Conservation (phyloP, 169 alveolate genomes). For the Cryptosporidium andersoni region DNA sequence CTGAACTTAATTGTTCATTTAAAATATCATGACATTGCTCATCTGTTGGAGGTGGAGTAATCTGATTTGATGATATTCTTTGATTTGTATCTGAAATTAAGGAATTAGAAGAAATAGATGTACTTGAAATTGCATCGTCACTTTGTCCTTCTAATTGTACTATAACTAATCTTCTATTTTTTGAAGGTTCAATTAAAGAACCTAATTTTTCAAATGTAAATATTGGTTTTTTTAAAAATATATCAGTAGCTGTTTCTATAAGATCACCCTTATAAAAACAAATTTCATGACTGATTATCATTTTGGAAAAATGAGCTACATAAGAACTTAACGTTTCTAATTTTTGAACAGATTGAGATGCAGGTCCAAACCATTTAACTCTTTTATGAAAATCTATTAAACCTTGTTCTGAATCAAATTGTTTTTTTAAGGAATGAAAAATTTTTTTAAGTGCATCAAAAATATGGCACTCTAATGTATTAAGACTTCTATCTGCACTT, state of each 20-base stretch:
- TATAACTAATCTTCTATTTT: slow-evolving; percentile 13
- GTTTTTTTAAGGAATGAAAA: slow-evolving; percentile 6
- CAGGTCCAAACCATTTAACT: slow-evolving; percentile 48
- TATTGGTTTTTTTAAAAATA: slow-evolving; percentile 34
- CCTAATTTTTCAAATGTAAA: slow-evolving; percentile 20
- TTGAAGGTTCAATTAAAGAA: neutral
- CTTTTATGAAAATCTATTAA: slow-evolving; percentile 39
- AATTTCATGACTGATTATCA: slow-evolving; percentile 38
- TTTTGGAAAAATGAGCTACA: slow-evolving; percentile 24
- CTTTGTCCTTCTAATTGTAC: slow-evolving; percentile 28
- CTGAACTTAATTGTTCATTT: neutral
- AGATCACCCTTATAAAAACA: slow-evolving; percentile 41
- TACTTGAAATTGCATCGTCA: neutral
- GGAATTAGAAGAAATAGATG: too few species aligned
- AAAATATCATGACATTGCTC: slow-evolving; percentile 31
- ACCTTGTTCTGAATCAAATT: slow-evolving; percentile 2
- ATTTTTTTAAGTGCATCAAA: slow-evolving; percentile 25
- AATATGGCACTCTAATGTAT: slow-evolving; percentile 38
- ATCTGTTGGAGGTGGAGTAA: slow-evolving; percentile 33
- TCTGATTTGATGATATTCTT: neutral
- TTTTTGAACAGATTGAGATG: slow-evolving; percentile 9
- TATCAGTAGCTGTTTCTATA: slow-evolving; percentile 47
- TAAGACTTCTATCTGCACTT: slow-evolving; percentile 21
- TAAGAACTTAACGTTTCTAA: slow-evolving; percentile 26
- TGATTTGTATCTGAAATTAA: neutral